Base-by-base conservation (phyloP, 164 flowering plant species). In the Umbilicus rupestris region DNA sequence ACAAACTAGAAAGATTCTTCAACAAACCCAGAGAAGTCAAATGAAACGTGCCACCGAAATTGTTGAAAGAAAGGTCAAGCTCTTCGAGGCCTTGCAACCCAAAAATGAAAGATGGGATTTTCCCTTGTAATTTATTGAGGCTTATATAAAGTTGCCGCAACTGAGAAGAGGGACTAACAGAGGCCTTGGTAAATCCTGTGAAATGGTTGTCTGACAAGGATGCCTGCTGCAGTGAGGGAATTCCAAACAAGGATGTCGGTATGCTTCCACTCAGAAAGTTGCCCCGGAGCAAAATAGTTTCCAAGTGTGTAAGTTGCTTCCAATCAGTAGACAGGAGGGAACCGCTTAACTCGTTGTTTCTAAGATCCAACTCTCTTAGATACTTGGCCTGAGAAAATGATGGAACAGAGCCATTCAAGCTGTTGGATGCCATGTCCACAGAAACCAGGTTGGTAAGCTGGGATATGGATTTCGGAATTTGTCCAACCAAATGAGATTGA, bases 391-490 rank as follows among this genome's bases (percentile, higher is more conserved):
- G 26, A n/a, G 28, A 26, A 22, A 75, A 67, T 14, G 77, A 67
- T 64, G 78, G 85, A n/a, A 81, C 22, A 17, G 66, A 26, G 10
- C 82, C 85, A 15, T 22, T 62, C 19, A 80, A 80, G 0, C 39
- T 15, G 58, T 78, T 80, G 4, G 3, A 16, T 10, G 76, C 63
- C 11, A 80, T 50, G 33, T 76, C 75, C 66, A 80, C 7, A 30
- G 45, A 66, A 3, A 63, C 70, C 0, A 80, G 62, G 37, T 63
- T 68, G 0, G 73, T 45, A 44, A 78, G 81, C 6, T 70, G 69
- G 3, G 12, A 65, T 42, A 69, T 9, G 0, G 81, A 74, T 2
- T 19, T 67, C 26, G 80, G 80, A 16, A 77, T 65, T 24, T 64
- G 0, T 39, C 81, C 81, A 30, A 3, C 52, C 49, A 80, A 78